phyloP scores from a whole-genome alignment of 331 rosid genomes.

The Rosa hybrid region DNA sequence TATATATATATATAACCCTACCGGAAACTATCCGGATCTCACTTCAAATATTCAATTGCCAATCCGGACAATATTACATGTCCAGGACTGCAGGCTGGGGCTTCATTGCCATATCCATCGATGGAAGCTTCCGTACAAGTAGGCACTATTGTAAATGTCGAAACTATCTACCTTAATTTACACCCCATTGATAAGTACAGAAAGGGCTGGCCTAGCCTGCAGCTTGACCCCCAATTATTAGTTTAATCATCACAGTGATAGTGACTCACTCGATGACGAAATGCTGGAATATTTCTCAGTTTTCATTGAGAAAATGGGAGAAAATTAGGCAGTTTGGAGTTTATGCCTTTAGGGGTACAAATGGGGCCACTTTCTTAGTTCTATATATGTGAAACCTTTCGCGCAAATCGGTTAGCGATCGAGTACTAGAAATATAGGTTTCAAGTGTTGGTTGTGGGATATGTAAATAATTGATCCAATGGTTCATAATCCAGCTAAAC shows the following conservation, averaged over 20 bases:
- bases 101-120: neutral
- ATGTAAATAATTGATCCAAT: neutral
- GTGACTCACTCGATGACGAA: slow-evolving; percentile 15
- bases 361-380: neutral
- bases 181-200: slow-evolving; percentile 2
- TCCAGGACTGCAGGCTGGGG: neutral
- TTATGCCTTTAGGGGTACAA: neutral
- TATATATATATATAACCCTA: too few species aligned
- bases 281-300: neutral
- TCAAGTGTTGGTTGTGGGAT: neutral
- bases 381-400: neutral
- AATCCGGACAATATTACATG: neutral
- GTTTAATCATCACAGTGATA: neutral
- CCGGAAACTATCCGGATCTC: neutral
- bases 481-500: neutral
- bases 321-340: neutral
- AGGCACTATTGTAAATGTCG: slow-evolving; percentile 14
- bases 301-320: neutral
- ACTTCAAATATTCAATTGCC: neutral
- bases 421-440: neutral
- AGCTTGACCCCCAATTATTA: slow-evolving; percentile 20
- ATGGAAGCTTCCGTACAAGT: neutral
- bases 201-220: slow-evolving; percentile 11
- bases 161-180: neutral
- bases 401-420: neutral